Conservation (phyloP, 2,329 filamentous ascomycete genomes). For the Arthrobotrys conoides region DNA sequence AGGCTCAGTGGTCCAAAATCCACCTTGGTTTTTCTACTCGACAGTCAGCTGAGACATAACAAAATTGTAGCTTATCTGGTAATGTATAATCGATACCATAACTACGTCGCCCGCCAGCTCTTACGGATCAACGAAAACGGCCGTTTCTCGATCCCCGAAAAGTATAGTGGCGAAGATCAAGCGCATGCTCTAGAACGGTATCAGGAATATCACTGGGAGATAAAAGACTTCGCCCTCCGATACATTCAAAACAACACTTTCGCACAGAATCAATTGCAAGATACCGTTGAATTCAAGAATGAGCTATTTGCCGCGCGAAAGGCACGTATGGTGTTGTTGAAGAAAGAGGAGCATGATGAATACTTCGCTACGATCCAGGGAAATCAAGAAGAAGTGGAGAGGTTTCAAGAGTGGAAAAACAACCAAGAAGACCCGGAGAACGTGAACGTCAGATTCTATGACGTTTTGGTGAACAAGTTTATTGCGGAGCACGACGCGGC, state of each 20-base stretch:
- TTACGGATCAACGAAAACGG: slow-evolving; percentile 77
- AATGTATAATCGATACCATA: slow-evolving; percentile 80
- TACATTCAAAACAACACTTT: slow-evolving; percentile 52
- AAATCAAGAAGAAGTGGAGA: slow-evolving; percentile 65
- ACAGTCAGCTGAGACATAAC: neutral
- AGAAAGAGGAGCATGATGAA: slow-evolving; percentile 46
- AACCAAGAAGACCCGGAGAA: slow-evolving; percentile 17
- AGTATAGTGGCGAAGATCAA: slow-evolving; percentile 65
- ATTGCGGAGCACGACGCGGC: slow-evolving; percentile 55
- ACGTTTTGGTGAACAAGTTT: slow-evolving; percentile 40
- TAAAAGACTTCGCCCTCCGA: slow-evolving; percentile 51
- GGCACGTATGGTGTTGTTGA: slow-evolving; percentile 28
- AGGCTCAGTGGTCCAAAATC: slow-evolving; percentile 65
- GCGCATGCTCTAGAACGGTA: slow-evolving; percentile 66
- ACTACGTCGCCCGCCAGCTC: slow-evolving; percentile 76
- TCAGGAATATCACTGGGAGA: slow-evolving; percentile 66
- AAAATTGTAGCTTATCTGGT: slow-evolving; percentile 69
- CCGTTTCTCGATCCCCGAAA: slow-evolving; percentile 71
- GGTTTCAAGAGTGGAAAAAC: slow-evolving; percentile 60
- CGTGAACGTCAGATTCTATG: slow-evolving; percentile 45
- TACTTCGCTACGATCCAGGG: slow-evolving; percentile 57
- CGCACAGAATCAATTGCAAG: slow-evolving; percentile 39
- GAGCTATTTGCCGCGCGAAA: slow-evolving; percentile 36
- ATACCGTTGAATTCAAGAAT: slow-evolving; percentile 45
- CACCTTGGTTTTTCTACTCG: neutral